Percentiles rank a stretch among this genome's conserved stretches.
phyloP scores from a whole-genome alignment of 768 basidiomycete genomes.

The Hortiboletus campestris region DNA sequence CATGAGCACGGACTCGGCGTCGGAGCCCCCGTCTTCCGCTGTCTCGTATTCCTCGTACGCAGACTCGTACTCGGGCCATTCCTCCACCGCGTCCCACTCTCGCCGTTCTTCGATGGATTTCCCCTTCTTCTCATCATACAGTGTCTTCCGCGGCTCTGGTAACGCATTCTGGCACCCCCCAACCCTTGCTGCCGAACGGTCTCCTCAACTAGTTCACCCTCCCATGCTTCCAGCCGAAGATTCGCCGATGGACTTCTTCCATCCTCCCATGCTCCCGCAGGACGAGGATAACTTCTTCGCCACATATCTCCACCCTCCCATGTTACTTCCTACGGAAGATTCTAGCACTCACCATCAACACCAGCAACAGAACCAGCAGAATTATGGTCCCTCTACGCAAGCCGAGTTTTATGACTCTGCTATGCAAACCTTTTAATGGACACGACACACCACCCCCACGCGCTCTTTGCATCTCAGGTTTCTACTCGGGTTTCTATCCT shows the following conservation, averaged over 20 bases:
- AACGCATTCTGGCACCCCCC: conserved; percentile 77
- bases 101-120: conserved; percentile 64
- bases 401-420: conserved; percentile 35
- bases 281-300: conserved; percentile 65
- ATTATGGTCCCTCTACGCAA: conserved; percentile 16
- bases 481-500: conserved; percentile 2
- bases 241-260: conserved; percentile 70
- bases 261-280: conserved; percentile 56
- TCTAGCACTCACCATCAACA: conserved; percentile 19
- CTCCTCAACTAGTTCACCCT: conserved; percentile 62
- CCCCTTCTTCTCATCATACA: conserved; percentile 56
- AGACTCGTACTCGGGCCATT: conserved; percentile 59
- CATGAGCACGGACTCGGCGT: conserved; percentile 60
- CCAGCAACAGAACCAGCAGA: conserved; percentile 23
- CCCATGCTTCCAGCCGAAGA: conserved; percentile 67
- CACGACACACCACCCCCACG: background rate
- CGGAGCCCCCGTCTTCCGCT: conserved; percentile 58
- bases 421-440: conserved; percentile 34
- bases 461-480: conserved; percentile 4
- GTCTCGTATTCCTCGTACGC: conserved; percentile 61
- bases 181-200: conserved; percentile 59
- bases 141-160: conserved; percentile 53
- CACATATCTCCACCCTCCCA: conserved; percentile 54
- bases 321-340: conserved; percentile 46
- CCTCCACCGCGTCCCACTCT: conserved; percentile 56